Percentiles rank a stretch among this genome's conserved stretches.
Conservation (phyloP, 148 eudicot species). For the Persicaria tinctoria region DNA sequence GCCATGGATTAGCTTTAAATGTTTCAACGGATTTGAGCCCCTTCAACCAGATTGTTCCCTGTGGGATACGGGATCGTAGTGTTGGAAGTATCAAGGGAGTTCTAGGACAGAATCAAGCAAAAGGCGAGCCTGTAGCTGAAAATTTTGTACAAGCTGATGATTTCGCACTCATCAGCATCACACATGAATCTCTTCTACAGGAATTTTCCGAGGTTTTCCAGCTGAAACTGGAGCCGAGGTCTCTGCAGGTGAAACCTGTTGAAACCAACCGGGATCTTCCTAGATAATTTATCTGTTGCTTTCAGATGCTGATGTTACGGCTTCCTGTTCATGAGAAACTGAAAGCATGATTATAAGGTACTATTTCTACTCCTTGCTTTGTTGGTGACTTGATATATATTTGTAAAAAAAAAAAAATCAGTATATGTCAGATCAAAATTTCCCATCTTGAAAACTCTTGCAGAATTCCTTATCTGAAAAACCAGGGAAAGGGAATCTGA, state of each 20-base stretch:
- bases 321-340: neutral
- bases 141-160: constrained; percentile 25
- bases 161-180: constrained; percentile 35
- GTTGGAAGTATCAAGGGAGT: constrained; percentile 79
- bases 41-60: constrained; percentile 68
- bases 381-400: no score
- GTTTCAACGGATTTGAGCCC: constrained; percentile 72
- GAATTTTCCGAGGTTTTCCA: constrained; percentile 80
- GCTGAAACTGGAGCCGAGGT: constrained; percentile 35
- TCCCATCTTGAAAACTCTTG: no score
- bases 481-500: no score
- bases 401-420: no score
- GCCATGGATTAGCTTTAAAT: constrained; percentile 89
- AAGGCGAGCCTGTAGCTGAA: constrained; percentile 10
- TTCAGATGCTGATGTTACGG: neutral
- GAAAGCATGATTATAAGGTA: neutral
- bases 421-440: no score
- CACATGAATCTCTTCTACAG: constrained; percentile 36
- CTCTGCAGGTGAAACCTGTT: constrained; percentile 8
- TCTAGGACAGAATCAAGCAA: constrained; percentile 24
- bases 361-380: neutral
- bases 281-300: neutral
- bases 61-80: constrained; percentile 67
- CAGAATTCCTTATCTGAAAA: no score
- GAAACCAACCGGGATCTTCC: neutral